Evolutionary conservation across 2,329 filamentous ascomycete genomes (phyloP).

Genomic region (Colletotrichum sp.): DNA sequence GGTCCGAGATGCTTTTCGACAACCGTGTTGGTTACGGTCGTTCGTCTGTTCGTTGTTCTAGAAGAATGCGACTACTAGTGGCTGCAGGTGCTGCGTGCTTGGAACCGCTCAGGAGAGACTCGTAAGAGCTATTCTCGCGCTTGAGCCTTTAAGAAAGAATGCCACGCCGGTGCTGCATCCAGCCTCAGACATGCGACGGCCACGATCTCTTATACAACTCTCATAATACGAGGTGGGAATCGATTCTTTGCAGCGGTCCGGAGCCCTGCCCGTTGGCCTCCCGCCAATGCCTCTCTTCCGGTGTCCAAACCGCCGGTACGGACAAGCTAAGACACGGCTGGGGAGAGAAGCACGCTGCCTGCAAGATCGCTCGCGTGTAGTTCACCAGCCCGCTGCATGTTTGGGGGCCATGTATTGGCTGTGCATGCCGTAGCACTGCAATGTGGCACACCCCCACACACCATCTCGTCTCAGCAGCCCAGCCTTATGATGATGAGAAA

Average conservation of each 20-base stretch:
- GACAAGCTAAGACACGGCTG: neutral
- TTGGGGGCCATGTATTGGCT: conserved; percentile 5
- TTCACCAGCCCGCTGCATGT: neutral
- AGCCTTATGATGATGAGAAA: neutral
- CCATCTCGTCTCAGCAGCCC: neutral
- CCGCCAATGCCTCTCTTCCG: neutral
- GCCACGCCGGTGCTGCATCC: neutral
- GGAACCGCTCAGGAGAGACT: neutral
- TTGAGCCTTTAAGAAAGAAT: neutral
- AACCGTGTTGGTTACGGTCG: neutral
- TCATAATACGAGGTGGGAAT: neutral
- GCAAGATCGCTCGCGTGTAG: neutral
- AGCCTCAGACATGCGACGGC: neutral
- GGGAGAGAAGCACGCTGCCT: neutral
- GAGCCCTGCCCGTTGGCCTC: neutral
- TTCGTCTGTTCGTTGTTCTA: neutral
- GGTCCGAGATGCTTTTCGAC: neutral
- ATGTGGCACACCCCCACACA: neutral
- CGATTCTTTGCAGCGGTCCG: neutral
- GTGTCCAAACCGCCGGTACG: neutral
- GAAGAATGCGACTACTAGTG: neutral
- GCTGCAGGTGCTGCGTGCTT: neutral
- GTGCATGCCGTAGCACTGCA: neutral
- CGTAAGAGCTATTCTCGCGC: neutral
- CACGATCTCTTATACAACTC: neutral